Percentiles rank a stretch among this genome's conserved stretches.
These are phyloP conservation scores for Aphanomyces stellatus DNA, from an alignment of 352 stramenopile genomes.

Conservation along the genomic window DNA sequence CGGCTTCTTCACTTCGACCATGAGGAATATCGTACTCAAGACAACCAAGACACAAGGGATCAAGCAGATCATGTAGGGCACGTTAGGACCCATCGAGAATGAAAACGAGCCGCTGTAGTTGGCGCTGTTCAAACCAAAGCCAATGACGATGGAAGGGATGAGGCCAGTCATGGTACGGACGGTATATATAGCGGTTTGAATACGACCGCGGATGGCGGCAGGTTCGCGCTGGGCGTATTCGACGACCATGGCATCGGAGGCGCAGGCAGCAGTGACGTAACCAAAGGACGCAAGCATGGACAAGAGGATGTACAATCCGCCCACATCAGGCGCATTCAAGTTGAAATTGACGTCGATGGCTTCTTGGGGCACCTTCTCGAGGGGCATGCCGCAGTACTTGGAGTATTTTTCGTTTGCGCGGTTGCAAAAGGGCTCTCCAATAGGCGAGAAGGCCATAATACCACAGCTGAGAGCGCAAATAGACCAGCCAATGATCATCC, in stretches of 20 bases:
- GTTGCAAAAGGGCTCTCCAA: constrained; percentile 41
- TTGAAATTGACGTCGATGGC: constrained; percentile 25
- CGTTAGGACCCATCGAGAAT: constrained; percentile 33
- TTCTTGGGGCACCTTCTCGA: neutral
- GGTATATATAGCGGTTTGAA: too few relatives aligned
- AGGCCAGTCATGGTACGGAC: constrained; percentile 8
- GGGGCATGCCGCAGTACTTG: neutral
- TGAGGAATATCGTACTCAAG: constrained; percentile 28
- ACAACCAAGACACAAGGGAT: constrained; percentile 30
- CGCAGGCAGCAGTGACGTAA: constrained; percentile 61
- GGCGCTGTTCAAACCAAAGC: constrained; percentile 33
- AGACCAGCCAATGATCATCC: constrained; percentile 38
- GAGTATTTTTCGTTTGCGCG: too few relatives aligned
- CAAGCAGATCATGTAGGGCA: constrained; percentile 41
- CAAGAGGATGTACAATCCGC: constrained; percentile 20
- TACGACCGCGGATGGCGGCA: constrained; percentile 41
- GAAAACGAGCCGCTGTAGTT: constrained; percentile 48
- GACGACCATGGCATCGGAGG: constrained; percentile 59
- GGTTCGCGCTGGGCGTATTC: constrained; percentile 61
- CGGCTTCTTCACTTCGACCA: constrained; percentile 23
- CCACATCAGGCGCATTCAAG: constrained; percentile 13
- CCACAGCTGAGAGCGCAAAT: constrained; percentile 31
- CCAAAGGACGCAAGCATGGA: constrained; percentile 37
- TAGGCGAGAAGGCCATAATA: constrained; percentile 37
- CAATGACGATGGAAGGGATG: neutral